Conservation (phyloP, 225 moss, liverwort and hornwort genomes). For the Pseudoscleropodium purum region DNA sequence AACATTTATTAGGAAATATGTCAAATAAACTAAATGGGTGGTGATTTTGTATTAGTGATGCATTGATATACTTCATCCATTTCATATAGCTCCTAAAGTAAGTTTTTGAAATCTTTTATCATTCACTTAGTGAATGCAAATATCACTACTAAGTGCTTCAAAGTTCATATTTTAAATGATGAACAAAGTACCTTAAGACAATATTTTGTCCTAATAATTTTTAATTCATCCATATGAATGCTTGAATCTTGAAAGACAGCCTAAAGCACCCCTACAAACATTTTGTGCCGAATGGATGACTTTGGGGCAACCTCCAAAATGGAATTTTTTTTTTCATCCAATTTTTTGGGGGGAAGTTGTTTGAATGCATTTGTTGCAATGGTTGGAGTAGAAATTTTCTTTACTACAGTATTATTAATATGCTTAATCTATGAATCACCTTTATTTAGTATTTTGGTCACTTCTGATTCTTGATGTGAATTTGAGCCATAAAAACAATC, state of each 20-base stretch:
- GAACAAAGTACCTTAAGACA: too few relatives aligned
- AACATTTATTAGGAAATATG: background rate
- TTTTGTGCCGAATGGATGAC: too few relatives aligned
- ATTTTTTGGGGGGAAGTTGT: too few relatives aligned
- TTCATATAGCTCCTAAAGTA: background rate
- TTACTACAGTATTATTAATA: background rate
- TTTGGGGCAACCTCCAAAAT: too few relatives aligned
- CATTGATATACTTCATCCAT: background rate
- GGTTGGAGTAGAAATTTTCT: background rate
- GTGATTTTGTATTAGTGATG: background rate
- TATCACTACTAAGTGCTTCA: accelerated
- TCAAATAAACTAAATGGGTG: background rate
- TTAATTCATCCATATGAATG: too few relatives aligned
- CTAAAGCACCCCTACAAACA: too few relatives aligned
- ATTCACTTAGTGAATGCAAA: background rate
- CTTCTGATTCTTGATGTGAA: background rate
- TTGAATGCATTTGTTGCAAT: too few relatives aligned
- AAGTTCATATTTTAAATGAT: too few relatives aligned
- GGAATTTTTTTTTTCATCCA: background rate
- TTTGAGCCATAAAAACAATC: background rate
- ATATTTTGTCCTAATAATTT: too few relatives aligned
- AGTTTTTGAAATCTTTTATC: background rate
- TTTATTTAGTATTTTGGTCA: background rate
- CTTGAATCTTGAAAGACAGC: too few relatives aligned
- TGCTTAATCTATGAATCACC: background rate